Evolutionary conservation across 2,329 filamentous ascomycete species (phyloP).

Genomic region (Colletotrichum ledebouriae): DNA sequence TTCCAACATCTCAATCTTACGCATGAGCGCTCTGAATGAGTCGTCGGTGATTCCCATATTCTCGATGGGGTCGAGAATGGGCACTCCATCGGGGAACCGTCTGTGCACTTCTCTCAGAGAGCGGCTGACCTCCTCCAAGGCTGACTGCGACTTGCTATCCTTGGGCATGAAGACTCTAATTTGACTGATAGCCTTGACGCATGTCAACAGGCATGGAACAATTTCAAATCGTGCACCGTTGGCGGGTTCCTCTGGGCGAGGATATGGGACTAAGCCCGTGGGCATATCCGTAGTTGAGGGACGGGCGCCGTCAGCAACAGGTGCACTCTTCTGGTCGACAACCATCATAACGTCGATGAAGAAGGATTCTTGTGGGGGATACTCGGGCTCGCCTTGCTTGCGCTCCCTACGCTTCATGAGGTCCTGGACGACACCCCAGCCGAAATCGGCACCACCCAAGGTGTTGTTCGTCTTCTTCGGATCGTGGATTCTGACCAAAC

Average conservation of each 20-base stretch:
- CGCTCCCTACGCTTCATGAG: constrained; percentile 74
- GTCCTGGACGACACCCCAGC: constrained; percentile 92
- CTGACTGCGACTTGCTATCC: constrained; percentile 76
- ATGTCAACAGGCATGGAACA: constrained; percentile 87
- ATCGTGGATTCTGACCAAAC: constrained; percentile 88
- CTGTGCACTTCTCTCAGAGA: constrained; percentile 82
- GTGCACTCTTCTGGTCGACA: constrained; percentile 64
- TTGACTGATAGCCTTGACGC: constrained; percentile 86
- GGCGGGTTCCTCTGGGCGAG: constrained; percentile 68
- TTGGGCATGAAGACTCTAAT: constrained; percentile 86
- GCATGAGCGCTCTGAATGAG: constrained; percentile 89
- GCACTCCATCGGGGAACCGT: constrained; percentile 92
- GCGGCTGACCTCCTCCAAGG: constrained; percentile 76
- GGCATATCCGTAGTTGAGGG: constrained; percentile 63
- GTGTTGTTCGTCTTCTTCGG: constrained; percentile 59
- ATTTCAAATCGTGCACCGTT: constrained; percentile 76
- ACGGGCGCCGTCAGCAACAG: constrained; percentile 55
- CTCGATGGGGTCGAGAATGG: constrained; percentile 91
- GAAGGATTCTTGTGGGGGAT: constrained; percentile 80
- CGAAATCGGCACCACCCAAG: constrained; percentile 79
- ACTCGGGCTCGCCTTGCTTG: constrained; percentile 77
- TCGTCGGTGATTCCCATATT: constrained; percentile 97
- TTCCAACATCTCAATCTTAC: constrained; percentile 98
- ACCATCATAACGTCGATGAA: constrained; percentile 85
- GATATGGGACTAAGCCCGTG: constrained; percentile 74